Conservation (phyloP, 768 basidiomycete species). For the Myochromella boudieri region DNA sequence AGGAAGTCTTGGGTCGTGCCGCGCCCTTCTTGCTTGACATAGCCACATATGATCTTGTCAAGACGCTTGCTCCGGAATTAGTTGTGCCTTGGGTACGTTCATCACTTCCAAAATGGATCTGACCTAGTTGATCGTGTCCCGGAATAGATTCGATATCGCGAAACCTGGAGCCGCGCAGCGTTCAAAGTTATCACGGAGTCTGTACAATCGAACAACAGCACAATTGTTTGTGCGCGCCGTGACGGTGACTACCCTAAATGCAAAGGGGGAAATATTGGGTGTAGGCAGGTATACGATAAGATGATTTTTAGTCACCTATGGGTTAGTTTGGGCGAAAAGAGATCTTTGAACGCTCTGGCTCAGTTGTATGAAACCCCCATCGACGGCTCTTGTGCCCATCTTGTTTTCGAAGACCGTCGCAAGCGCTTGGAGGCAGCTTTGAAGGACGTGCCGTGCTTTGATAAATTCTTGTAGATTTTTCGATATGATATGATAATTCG, state of each 20-base stretch:
- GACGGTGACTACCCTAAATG: too few relatives aligned
- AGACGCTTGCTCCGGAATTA: neutral
- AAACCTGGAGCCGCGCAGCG: neutral
- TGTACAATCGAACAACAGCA: too few relatives aligned
- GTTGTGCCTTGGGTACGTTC: slow-evolving; percentile 5
- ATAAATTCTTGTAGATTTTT: neutral
- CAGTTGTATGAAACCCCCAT: neutral
- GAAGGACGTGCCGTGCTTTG: neutral
- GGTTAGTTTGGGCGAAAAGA: too few relatives aligned
- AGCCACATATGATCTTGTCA: neutral
- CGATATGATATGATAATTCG: too few relatives aligned
- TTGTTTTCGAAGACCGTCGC: neutral
- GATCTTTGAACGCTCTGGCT: neutral
- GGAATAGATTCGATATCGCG: neutral
- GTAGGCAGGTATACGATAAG: too few relatives aligned
- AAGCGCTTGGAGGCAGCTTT: neutral
- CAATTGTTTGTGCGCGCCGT: too few relatives aligned
- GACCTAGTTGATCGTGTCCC: too few relatives aligned
- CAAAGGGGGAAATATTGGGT: too few relatives aligned
- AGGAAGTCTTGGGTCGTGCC: neutral
- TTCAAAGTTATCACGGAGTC: neutral
- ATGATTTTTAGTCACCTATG: neutral
- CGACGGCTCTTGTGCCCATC: too few relatives aligned
- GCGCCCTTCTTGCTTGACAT: neutral
- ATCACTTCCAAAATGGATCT: neutral